A percentile compares a stretch with the other conserved stretches of the same genome.
Conservation (phyloP, 768 basidiomycete genomes). For the Trichaptum fuscoviolaceum region DNA sequence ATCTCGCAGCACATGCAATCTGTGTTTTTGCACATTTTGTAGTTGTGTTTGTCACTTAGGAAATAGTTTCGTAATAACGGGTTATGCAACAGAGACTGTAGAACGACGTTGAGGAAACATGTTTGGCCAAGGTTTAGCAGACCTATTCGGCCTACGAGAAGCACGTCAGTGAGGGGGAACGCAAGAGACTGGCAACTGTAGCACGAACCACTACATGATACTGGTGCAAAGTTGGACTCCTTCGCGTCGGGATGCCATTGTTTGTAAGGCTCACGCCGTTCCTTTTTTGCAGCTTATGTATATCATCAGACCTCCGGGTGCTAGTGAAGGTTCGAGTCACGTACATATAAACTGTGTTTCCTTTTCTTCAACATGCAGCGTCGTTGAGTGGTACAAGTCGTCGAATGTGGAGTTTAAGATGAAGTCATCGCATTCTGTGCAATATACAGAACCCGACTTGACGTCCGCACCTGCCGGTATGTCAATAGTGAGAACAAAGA, state of each 20-base stretch:
- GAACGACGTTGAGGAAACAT: constrained; percentile 88
- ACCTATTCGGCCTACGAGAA: constrained; percentile 63
- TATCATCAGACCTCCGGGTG: constrained; percentile 10
- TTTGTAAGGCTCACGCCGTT: constrained; percentile 41
- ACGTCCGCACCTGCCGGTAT: constrained; percentile 60
- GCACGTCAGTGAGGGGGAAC: constrained; percentile 5
- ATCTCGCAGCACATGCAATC: constrained; percentile 91
- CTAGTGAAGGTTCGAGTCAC: constrained; percentile 15
- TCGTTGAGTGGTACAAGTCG: constrained; percentile 35
- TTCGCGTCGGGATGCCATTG: constrained; percentile 42
- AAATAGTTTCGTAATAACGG: constrained; percentile 87
- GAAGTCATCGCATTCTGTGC: constrained; percentile 69
- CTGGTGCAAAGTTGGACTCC: constrained; percentile 41
- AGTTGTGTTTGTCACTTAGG: constrained; percentile 86
- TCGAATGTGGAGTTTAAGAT: constrained; percentile 57
- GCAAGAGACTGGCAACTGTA: constrained; percentile 46
- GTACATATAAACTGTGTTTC: constrained; percentile 56
- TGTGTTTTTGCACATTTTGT: constrained; percentile 55
- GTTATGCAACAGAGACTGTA: constrained; percentile 87
- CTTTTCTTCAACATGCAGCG: constrained; percentile 55
- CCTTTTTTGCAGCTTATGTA: constrained; percentile 29
- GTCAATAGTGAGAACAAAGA: neutral
- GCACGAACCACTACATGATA: constrained; percentile 49
- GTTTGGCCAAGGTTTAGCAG: constrained; percentile 88
- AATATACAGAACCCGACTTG: constrained; percentile 70